Evolutionary conservation across 345 rosid species (phyloP), one percentile per base, ranked within the genome.

Genomic region (Sapria himalayana): DNA sequence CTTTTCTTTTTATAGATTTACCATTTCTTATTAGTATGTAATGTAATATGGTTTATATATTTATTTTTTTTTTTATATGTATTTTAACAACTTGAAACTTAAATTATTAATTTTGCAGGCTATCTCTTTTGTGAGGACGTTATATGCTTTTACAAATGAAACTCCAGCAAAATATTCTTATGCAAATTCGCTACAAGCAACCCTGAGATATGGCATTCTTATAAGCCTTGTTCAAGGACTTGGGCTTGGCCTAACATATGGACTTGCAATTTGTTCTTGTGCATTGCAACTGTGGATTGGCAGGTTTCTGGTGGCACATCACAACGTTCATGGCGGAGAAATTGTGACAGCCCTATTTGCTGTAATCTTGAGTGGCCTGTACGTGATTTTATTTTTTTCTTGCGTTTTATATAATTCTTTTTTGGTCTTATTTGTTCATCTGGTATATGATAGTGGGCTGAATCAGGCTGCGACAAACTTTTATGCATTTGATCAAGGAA

Each of bases 401-500:
- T 40, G 15, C 15, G 19, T 33, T 34, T 29, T 25, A 29, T 27
- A 39, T 29, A 18, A 16, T 3, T 39, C 16, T 34, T 44, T 44
- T 14, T 19, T 54, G 51, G 3, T 40, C 20, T 65, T 21, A 48
- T 42, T 32, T 40, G 27, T n/a, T n/a, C n/a, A n/a, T n/a, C n/a
- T n/a, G n/a, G n/a, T n/a, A n/a, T n/a, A n/a, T n/a, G n/a, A n/a
- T 52, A 91, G 99, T 54, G 99, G 99, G 41, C 66, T 91, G 55
- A 91, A 91, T 70, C 99, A 91, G 53, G 99, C 99, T 16, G 99
- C 99, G 18, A 91, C 99, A 52, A 91, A 91, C 60, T 91, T 91
- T 57, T 91, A 84, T 52, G 77, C 99, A 12, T 91, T 91, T 67
- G 99, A 91, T 58, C 99, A 91, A 71, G 99, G 99, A 45, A 61